Conservation (phyloP, 176 grass and related monocot species). For the Zea luxurians region DNA sequence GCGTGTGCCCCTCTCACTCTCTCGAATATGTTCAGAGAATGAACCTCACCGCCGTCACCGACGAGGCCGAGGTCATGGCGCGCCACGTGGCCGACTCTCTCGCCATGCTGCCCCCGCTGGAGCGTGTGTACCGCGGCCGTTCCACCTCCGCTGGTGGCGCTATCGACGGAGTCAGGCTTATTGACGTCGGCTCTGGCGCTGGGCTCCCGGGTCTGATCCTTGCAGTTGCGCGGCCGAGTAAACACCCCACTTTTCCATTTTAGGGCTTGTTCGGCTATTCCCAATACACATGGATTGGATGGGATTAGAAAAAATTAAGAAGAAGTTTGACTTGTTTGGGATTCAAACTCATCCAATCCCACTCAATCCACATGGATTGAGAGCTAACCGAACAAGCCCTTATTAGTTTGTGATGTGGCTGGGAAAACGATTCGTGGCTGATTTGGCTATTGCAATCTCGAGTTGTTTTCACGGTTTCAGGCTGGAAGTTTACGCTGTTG, state of each 20-base stretch:
- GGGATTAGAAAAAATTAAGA: too few species aligned
- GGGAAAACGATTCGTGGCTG: not conserved
- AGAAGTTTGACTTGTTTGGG: too few species aligned
- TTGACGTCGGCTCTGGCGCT: constrained; percentile 83
- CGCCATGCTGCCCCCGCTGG: constrained; percentile 59
- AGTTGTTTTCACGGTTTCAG: constrained; percentile 35
- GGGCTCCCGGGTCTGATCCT: constrained; percentile 75
- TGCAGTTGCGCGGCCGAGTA: constrained; percentile 78
- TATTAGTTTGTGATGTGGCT: not conserved
- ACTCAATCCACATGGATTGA: too few species aligned
- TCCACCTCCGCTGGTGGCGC: constrained; percentile 31
- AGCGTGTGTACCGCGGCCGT: constrained; percentile 47
- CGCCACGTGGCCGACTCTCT: constrained; percentile 81
- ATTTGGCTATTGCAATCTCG: not conserved
- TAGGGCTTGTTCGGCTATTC: too few species aligned
- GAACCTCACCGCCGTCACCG: constrained; percentile 86
- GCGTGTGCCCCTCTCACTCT: not conserved
- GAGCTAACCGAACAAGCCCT: too few species aligned
- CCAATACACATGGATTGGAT: too few species aligned
- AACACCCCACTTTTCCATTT: not conserved
- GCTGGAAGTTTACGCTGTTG: constrained; percentile 75
- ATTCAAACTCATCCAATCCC: too few species aligned
- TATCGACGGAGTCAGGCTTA: constrained; percentile 46
- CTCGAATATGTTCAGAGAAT: constrained; percentile 55
- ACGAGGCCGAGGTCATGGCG: constrained; percentile 76